Conservation (phyloP, 2,329 filamentous ascomycete genomes). For the Hysterium pulicare region DNA sequence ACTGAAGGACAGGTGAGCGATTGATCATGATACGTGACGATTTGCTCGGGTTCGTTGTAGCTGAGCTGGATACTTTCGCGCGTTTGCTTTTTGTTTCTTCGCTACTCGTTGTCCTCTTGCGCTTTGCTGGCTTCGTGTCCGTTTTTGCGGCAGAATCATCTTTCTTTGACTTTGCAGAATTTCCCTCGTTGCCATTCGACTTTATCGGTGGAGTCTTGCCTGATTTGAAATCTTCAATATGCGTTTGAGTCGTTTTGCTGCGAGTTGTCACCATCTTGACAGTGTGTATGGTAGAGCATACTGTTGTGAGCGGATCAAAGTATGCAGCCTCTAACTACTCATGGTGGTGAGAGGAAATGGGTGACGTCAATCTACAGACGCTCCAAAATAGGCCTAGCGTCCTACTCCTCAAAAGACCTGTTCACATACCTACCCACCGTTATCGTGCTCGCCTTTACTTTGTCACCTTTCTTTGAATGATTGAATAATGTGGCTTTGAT, state of each 20-base stretch:
- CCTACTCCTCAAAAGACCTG: too few species aligned
- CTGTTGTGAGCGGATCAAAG: too few species aligned
- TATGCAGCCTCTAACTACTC: too few species aligned
- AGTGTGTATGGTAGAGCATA: too few species aligned
- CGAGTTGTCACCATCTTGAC: background rate
- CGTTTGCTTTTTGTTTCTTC: background rate
- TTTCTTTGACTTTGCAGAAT: background rate
- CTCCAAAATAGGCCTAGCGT: too few species aligned
- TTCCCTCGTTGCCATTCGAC: background rate
- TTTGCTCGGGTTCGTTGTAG: background rate
- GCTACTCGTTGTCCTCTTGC: background rate
- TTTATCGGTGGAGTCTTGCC: background rate
- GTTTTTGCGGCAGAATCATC: background rate
- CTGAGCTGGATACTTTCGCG: background rate
- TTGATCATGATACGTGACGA: constrained; percentile 24
- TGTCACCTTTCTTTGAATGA: too few species aligned
- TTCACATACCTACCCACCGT: too few species aligned
- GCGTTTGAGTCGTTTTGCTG: background rate
- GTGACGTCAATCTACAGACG: too few species aligned
- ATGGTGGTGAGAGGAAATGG: too few species aligned
- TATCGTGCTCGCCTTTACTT: too few species aligned
- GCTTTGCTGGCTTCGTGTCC: background rate
- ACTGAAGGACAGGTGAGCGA: constrained; percentile 28
- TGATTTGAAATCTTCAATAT: background rate
- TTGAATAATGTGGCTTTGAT: too few species aligned